phyloP scores from a whole-genome alignment of 179 eudicot species.

The Drosera spatulata region DNA sequence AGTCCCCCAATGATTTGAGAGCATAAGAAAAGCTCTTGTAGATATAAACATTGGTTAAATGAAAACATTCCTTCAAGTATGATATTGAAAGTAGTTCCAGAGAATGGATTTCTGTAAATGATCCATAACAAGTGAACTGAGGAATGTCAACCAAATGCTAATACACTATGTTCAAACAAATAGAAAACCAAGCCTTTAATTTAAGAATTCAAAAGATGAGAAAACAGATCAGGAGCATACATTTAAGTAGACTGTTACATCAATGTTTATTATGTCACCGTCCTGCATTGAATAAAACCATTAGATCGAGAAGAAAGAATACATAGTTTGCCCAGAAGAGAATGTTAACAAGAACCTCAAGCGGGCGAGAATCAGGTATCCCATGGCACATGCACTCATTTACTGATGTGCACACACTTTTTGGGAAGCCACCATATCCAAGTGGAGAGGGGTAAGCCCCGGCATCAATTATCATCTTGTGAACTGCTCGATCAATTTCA shows the following conservation, averaged over 20 bases:
- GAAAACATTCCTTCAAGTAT: too few species aligned
- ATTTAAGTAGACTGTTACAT: conserved; percentile 93
- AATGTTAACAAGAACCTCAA: conserved; percentile 56
- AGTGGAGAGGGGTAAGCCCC: conserved; percentile 99
- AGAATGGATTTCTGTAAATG: too few species aligned
- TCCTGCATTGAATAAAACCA: conserved; percentile 46
- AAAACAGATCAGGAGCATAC: conserved; percentile 26
- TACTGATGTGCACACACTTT: conserved; percentile 94
- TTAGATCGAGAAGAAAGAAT: conserved; percentile 7
- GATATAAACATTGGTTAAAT: too few species aligned
- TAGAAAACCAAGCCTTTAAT: too few species aligned
- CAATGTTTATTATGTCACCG: conserved; percentile 96
- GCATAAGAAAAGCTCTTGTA: too few species aligned
- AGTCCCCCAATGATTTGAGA: too few species aligned
- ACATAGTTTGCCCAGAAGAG: conserved; percentile 6
- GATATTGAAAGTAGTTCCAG: too few species aligned
- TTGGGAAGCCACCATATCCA: conserved; percentile 96
- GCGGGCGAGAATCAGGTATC: conserved; percentile 95
- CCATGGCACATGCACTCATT: conserved; percentile 99
- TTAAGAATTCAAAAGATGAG: not conserved
- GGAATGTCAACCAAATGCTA: too few species aligned
- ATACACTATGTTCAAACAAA: too few species aligned
- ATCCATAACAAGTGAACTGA: too few species aligned
- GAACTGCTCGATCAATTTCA: conserved; percentile 93
- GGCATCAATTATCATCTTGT: conserved; percentile 90